phyloP scores from a whole-genome alignment of 441 rosid genomes.

The Melastoma candidum region DNA sequence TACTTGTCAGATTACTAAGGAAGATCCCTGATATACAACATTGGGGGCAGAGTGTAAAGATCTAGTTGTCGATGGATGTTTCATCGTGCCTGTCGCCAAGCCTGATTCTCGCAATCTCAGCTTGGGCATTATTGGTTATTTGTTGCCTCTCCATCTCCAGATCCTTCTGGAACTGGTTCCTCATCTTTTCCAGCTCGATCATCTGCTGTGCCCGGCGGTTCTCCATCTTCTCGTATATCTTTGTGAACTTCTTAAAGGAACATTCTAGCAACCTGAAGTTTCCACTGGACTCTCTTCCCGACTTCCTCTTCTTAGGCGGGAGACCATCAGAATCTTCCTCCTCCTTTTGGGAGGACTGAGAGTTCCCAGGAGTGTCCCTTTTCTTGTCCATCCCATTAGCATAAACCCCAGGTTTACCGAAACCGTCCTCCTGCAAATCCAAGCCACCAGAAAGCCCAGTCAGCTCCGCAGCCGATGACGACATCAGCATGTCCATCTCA shows the following conservation, averaged over 20 bases:
- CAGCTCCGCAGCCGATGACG: slow-evolving; percentile 53
- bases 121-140: slow-evolving; percentile 73
- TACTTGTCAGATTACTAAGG: too few species aligned
- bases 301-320: slow-evolving; percentile 59
- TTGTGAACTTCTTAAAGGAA: slow-evolving; percentile 66
- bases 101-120: slow-evolving; percentile 59
- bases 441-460: slow-evolving; percentile 75
- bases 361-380: slow-evolving; percentile 83
- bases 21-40: too few species aligned
- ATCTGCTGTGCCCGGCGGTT: slow-evolving; percentile 66
- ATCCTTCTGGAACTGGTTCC: slow-evolving; percentile 79
- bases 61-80: slow-evolving; percentile 36
- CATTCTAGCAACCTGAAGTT: slow-evolving; percentile 59
- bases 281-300: slow-evolving; percentile 36
- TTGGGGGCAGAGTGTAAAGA: too few species aligned
- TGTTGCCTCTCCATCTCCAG: slow-evolving; percentile 77
- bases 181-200: slow-evolving; percentile 83
- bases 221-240: slow-evolving; percentile 88
- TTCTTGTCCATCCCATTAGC: slow-evolving; percentile 72
- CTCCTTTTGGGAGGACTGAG: slow-evolving; percentile 42
- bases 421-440: slow-evolving; percentile 80
- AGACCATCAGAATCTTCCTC: slow-evolving; percentile 61
- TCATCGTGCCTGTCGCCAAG: slow-evolving; percentile 40
- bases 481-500: slow-evolving; percentile 76
- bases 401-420: slow-evolving; percentile 51